Conservation (phyloP, 192 early-diverging fungal genomes). For the Umbelopsis sp. region DNA sequence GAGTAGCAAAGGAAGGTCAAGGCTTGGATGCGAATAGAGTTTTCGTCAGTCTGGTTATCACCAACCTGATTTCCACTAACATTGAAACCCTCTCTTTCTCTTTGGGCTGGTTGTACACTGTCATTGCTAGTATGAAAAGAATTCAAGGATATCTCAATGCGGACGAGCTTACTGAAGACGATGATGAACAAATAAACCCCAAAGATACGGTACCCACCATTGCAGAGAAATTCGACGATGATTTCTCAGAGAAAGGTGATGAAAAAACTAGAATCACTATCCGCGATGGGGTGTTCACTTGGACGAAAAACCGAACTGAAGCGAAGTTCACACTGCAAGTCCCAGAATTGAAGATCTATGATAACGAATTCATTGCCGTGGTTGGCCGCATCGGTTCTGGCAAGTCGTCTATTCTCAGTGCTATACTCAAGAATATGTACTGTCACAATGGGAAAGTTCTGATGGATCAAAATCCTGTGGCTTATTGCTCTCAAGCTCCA, state of each 20-base stretch:
- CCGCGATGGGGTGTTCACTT: not conserved
- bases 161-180: not conserved
- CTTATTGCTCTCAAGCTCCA: conserved; percentile 19
- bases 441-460: conserved; percentile 32
- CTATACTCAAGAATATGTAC: conserved; percentile 57
- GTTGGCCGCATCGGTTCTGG: conserved; percentile 57
- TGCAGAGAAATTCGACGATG: not conserved
- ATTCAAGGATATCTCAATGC: conserved; percentile 15
- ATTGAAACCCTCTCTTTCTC: conserved; percentile 10
- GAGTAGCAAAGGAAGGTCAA: conserved; percentile 12
- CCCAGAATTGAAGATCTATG: not conserved
- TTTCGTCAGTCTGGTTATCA: conserved; percentile 24
- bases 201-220: not conserved
- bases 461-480: not conserved
- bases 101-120: conserved; percentile 4
- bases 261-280: not conserved
- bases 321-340: conserved; percentile 16
- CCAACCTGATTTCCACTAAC: not conserved
- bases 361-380: conserved; percentile 32
- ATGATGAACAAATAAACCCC: not conserved
- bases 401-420: conserved; percentile 55
- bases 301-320: not conserved
- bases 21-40: conserved; percentile 15
- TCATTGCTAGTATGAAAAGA: conserved; percentile 16
- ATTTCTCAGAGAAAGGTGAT: not conserved